Evolutionary conservation across 345 rosid genomes (phyloP).

Genomic region (Draba incana): DNA sequence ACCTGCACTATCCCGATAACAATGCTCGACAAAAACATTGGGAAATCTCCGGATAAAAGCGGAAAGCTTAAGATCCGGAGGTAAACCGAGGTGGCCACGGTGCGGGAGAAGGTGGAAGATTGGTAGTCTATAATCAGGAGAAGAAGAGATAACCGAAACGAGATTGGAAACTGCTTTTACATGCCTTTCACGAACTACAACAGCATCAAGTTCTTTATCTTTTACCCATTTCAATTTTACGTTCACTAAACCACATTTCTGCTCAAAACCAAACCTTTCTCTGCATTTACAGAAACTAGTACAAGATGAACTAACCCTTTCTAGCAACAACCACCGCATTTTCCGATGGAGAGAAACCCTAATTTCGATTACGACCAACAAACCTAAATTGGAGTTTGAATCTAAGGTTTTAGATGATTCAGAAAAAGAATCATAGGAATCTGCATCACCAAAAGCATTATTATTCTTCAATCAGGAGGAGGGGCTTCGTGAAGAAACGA

Average conservation of each 20-base stretch:
- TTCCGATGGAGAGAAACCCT: conserved; percentile 36
- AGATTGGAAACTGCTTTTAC: conserved; percentile 66
- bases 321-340: conserved; percentile 43
- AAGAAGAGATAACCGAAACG: conserved; percentile 55
- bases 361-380: not conserved
- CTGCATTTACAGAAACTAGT: conserved; percentile 41
- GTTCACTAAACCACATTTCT: conserved; percentile 61
- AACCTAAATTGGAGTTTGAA: not conserved
- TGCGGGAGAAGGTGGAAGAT: conserved; percentile 52
- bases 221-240: conserved; percentile 88
- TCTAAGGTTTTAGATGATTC: not conserved
- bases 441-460: not conserved
- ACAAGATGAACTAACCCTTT: conserved; percentile 28
- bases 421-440: not conserved
- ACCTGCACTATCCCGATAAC: conserved; percentile 68
- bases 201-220: conserved; percentile 67
- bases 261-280: conserved; percentile 51
- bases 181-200: conserved; percentile 57
- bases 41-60: conserved; percentile 74
- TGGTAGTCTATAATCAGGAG: conserved; percentile 49
- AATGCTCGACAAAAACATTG: conserved; percentile 56
- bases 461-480: not conserved
- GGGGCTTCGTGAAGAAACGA: not conserved
- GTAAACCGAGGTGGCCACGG: conserved; percentile 70
- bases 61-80: conserved; percentile 62